Percentiles rank a stretch among this genome's conserved stretches.
Evolutionary conservation across 306 rosid genomes (phyloP).

Genomic region (Quercus variabilis): DNA sequence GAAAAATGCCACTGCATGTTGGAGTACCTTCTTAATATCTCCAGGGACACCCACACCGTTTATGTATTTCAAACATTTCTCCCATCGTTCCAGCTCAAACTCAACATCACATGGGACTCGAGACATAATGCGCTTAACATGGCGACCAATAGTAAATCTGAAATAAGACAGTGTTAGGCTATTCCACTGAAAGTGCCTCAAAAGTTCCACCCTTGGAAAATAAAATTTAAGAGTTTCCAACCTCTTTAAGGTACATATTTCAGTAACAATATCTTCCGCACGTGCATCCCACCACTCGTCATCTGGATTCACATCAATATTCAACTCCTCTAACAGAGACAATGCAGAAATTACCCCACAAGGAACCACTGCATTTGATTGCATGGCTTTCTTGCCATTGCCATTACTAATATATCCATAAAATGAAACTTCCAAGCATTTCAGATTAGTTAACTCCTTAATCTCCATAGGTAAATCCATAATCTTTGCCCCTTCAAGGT

Average conservation of each 20-base stretch:
- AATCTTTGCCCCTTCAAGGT: not conserved
- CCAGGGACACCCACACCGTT: not conserved
- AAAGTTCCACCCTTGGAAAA: not conserved
- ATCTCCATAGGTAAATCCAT: not conserved
- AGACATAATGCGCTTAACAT: not conserved
- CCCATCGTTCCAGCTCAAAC: not conserved
- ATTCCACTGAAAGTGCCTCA: too few relatives aligned
- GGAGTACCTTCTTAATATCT: not conserved
- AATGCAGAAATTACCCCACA: not conserved
- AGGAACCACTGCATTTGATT: not conserved
- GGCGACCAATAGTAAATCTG: not conserved
- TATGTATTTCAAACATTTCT: not conserved
- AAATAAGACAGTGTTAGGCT: not conserved
- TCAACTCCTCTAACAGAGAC: not conserved
- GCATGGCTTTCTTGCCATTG: not conserved
- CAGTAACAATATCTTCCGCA: not conserved
- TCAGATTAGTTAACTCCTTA: not conserved
- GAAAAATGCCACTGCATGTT: not conserved
- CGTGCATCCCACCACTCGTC: not conserved
- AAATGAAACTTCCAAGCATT: not conserved
- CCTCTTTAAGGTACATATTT: not conserved
- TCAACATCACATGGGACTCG: not conserved
- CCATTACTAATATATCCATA: not conserved
- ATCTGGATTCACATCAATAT: constrained; percentile 12
- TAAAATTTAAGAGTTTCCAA: not conserved